A percentile compares a stretch with the other conserved stretches of the same genome.
Evolutionary conservation across 805 yeast genomes (phyloP).

Genomic region (Metschnikowia drakensbergensis): DNA sequence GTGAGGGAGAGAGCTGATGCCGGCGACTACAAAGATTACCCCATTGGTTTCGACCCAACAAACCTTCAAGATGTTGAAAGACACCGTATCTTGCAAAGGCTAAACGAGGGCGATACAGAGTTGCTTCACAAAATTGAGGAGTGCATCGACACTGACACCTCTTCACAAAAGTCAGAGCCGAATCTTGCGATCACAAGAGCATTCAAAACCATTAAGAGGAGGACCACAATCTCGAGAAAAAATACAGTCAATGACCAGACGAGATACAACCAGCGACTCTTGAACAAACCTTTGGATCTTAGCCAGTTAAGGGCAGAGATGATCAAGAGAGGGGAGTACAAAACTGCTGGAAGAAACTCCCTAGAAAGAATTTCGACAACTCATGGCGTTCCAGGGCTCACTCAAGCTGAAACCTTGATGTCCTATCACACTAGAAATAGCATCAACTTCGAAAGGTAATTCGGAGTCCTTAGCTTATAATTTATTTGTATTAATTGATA

Average conservation of each 20-base stretch:
- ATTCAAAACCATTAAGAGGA: constrained; percentile 34
- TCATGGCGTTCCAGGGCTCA: constrained; percentile 47
- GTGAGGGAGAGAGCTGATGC: constrained; percentile 56
- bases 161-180: constrained; percentile 10
- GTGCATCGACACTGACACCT: constrained; percentile 18
- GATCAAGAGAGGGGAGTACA: constrained; percentile 36
- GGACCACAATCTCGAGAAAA: constrained; percentile 24
- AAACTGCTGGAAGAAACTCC: constrained; percentile 29
- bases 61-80: constrained; percentile 40
- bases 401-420: constrained; percentile 46
- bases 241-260: constrained; percentile 21
- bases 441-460: constrained; percentile 26
- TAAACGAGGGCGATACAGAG: constrained; percentile 33
- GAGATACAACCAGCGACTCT: constrained; percentile 21
- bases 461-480: neutral
- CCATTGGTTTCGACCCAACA: constrained; percentile 53
- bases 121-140: constrained; percentile 33
- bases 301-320: constrained; percentile 36
- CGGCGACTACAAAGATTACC: constrained; percentile 51
- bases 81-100: constrained; percentile 30
- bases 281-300: constrained; percentile 33
- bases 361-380: constrained; percentile 42
- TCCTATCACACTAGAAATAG: constrained; percentile 42
- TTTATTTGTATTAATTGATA: neutral
- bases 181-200: constrained; percentile 20